phyloP scores from a whole-genome alignment of 345 rosid genomes.

The Rhodamnia rubescens region DNA sequence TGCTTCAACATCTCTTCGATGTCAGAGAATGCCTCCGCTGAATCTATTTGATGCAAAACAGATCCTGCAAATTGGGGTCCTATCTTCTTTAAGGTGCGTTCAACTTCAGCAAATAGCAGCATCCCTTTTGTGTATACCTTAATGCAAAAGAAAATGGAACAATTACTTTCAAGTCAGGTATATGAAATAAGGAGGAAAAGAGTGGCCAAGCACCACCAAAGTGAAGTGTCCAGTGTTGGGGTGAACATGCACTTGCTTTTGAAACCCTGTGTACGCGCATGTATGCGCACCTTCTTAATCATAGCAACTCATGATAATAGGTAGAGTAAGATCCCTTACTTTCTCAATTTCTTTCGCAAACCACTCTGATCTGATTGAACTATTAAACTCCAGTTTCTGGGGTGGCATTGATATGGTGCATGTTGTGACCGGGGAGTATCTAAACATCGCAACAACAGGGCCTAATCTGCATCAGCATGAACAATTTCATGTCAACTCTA shows the following conservation, averaged over 20 bases:
- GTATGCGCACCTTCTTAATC: not conserved
- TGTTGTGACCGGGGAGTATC: slow-evolving; percentile 62
- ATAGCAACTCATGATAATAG: not conserved
- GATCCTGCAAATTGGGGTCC: slow-evolving; percentile 29
- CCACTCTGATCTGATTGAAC: slow-evolving; percentile 37
- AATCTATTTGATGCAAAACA: slow-evolving; percentile 30
- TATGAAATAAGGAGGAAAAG: not conserved
- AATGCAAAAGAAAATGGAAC: slow-evolving; percentile 3
- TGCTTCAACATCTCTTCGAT: slow-evolving; percentile 56
- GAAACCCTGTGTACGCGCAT: not conserved
- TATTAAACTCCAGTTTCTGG: slow-evolving; percentile 48
- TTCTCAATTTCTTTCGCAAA: slow-evolving; percentile 42
- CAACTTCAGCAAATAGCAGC: slow-evolving; percentile 47
- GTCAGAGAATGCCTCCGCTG: slow-evolving; percentile 33
- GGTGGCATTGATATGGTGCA: slow-evolving; percentile 69
- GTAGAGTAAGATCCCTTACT: slow-evolving; percentile 25
- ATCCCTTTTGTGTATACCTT: slow-evolving; percentile 60
- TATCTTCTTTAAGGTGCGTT: slow-evolving; percentile 37
- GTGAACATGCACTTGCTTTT: not conserved
- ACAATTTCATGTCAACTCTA: too few species aligned
- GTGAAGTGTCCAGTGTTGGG: not conserved
- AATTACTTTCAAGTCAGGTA: not conserved
- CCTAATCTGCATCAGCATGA: slow-evolving; percentile 47
- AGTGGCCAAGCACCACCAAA: not conserved
- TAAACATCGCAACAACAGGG: slow-evolving; percentile 79